A percentile compares a stretch with the other conserved stretches of the same genome.
These are phyloP conservation scores for Candida nitratophila DNA, from an alignment of 805 yeast species.

Conservation along the genomic window DNA sequence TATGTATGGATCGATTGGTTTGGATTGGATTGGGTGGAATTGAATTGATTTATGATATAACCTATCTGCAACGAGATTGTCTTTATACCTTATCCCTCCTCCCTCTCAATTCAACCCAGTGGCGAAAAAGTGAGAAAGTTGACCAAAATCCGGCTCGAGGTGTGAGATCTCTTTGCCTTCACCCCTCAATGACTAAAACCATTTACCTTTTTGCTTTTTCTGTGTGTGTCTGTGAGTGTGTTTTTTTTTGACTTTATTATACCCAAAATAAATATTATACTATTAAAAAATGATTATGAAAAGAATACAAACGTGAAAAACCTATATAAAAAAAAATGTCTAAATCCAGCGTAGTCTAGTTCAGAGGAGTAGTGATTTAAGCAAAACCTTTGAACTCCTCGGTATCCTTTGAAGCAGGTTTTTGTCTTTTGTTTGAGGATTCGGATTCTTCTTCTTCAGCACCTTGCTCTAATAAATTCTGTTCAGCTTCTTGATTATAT, in stretches of 20 bases:
- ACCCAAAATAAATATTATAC: too few species aligned
- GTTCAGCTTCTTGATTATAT: slow-evolving; percentile 10
- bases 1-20: background rate
- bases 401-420: slow-evolving; percentile 9
- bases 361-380: slow-evolving; percentile 7
- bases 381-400: slow-evolving; percentile 22
- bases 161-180: too few species aligned
- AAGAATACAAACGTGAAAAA: too few species aligned
- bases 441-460: slow-evolving; percentile 18
- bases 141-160: background rate
- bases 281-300: too few species aligned
- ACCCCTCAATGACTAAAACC: background rate
- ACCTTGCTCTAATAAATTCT: slow-evolving; percentile 15
- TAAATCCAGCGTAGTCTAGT: background rate
- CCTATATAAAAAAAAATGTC: background rate
- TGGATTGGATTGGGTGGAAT: too few species aligned
- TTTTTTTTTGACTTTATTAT: too few species aligned
- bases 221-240: too few species aligned
- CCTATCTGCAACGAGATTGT: too few species aligned
- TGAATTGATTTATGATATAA: too few species aligned
- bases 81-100: background rate
- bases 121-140: too few species aligned
- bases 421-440: slow-evolving; percentile 11
- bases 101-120: background rate
- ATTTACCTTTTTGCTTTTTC: too few species aligned